Conservation (phyloP, 306 rosid species). For the Prunus kanzakura region DNA sequence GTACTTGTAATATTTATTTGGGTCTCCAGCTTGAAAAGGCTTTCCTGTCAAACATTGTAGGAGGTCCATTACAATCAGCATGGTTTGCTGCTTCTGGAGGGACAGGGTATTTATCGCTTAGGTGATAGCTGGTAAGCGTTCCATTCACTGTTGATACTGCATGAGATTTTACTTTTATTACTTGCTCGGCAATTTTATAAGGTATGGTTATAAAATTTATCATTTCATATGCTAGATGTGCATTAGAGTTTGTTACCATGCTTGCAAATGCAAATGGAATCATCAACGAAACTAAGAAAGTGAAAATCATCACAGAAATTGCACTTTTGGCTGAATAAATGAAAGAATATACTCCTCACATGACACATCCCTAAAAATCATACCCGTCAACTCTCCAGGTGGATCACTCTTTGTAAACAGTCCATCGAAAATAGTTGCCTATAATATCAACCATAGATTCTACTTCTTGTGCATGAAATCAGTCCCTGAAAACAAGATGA, state of each 20-base stretch:
- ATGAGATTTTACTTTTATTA: background rate
- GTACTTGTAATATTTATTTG: background rate
- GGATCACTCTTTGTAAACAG: background rate
- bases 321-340: background rate
- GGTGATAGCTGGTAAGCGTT: constrained; percentile 82
- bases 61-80: constrained; percentile 98
- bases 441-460: background rate
- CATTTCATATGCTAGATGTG: background rate
- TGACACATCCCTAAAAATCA: background rate
- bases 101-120: constrained; percentile 91
- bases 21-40: constrained; percentile 3
- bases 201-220: background rate
- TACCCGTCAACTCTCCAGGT: background rate
- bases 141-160: background rate
- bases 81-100: constrained; percentile 87
- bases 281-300: background rate
- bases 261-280: background rate
- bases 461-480: background rate
- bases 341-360: background rate
- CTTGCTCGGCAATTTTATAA: background rate
- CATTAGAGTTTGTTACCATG: background rate
- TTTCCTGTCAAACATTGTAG: constrained; percentile 35
- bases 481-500: background rate
- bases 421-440: background rate
- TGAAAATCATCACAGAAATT: background rate